A percentile compares a stretch with the other conserved stretches of the same genome.
These are phyloP conservation scores for Lachnellula suecica DNA, from an alignment of 2,329 filamentous ascomycete genomes.

Conservation along the genomic window DNA sequence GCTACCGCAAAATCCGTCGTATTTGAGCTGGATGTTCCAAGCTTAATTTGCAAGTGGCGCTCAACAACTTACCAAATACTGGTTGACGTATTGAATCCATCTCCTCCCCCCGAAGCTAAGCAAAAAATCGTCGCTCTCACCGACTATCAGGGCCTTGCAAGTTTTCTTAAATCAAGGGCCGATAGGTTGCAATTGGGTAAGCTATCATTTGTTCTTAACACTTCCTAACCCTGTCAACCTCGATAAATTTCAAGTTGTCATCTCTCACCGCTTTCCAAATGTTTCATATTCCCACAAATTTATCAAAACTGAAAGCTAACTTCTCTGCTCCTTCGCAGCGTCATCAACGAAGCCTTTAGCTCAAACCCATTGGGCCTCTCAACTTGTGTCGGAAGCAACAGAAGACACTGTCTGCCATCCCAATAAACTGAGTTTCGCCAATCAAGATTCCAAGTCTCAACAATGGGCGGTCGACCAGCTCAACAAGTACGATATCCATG, in stretches of 20 bases:
- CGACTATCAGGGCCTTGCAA: constrained; percentile 6
- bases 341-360: constrained; percentile 15
- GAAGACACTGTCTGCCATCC: constrained; percentile 41
- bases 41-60: constrained; percentile 45
- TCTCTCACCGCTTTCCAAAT: too few relatives aligned
- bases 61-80: constrained; percentile 45
- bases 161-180: background rate
- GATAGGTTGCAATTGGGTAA: constrained; percentile 17
- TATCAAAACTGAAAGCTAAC: too few relatives aligned
- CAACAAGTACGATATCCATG: constrained; percentile 23
- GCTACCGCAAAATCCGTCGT: constrained; percentile 43
- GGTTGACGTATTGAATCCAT: constrained; percentile 35
- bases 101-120: constrained; percentile 1
- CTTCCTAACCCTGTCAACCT: too few relatives aligned
- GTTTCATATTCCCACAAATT: too few relatives aligned
- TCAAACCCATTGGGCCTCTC: constrained; percentile 34
- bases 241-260: too few relatives aligned
- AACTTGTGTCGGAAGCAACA: constrained; percentile 25
- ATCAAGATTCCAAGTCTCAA: constrained; percentile 34
- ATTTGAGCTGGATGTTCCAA: constrained; percentile 51
- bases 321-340: too few relatives aligned
- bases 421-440: constrained; percentile 43
- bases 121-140: constrained; percentile 4
- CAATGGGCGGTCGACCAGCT: constrained; percentile 18
- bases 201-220: too few relatives aligned